Conservation (phyloP, 1,284 basidiomycete species). For the Sanghuangporus baumii region DNA sequence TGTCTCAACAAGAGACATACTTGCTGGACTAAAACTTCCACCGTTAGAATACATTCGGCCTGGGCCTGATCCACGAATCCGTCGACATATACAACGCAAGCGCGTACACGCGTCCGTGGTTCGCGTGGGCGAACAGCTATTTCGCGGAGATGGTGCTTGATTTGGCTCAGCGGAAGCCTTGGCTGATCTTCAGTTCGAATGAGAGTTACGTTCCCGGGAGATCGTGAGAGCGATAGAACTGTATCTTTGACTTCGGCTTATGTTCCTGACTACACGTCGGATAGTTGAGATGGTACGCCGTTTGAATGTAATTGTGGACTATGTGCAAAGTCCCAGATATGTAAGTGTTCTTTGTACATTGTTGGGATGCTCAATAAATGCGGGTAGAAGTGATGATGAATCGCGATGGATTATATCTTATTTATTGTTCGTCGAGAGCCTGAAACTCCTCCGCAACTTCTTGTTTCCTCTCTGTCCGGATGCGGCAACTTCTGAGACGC, state of each 20-base stretch:
- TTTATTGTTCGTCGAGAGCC: neutral
- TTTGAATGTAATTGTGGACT: no score
- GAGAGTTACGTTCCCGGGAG: conserved; percentile 22
- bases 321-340: no score
- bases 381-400: neutral
- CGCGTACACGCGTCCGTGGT: conserved; percentile 72
- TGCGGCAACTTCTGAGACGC: neutral
- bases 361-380: no score
- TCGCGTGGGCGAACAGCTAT: conserved; percentile 79
- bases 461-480: neutral
- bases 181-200: conserved; percentile 51
- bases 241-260: no score
- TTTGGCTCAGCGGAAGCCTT: conserved; percentile 65
- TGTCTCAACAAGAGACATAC: no score
- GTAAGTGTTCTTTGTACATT: no score
- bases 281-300: neutral
- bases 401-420: neutral
- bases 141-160: conserved; percentile 78
- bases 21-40: no score
- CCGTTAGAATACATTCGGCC: conserved; percentile 53
- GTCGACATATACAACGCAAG: conserved; percentile 53
- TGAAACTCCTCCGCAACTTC: neutral
- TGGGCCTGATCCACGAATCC: conserved; percentile 77
- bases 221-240: no score
- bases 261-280: no score